These are phyloP conservation scores for Amylostereum areolatum DNA, from an alignment of 1,284 basidiomycete genomes.

Conservation along the genomic window DNA sequence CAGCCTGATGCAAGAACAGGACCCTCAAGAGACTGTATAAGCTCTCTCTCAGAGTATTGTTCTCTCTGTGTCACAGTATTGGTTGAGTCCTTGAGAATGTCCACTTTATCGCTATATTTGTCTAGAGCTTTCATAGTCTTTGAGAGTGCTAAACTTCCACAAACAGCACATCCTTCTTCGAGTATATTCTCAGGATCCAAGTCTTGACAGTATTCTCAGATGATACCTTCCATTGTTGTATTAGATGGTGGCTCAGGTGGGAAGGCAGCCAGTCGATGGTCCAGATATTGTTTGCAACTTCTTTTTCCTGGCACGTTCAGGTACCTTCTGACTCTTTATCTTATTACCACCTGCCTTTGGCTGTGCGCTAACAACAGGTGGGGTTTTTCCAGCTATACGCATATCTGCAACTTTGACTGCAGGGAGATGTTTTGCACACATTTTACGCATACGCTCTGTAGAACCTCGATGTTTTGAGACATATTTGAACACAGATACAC, in stretches of 20 bases:
- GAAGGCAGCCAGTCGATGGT: not conserved
- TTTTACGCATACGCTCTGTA: no score
- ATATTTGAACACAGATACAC: no score
- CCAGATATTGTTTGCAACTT: no score
- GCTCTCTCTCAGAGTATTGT: not conserved
- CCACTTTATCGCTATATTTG: not conserved
- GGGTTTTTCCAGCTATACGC: no score
- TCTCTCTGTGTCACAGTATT: not conserved
- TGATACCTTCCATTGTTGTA: not conserved
- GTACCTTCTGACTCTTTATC: no score
- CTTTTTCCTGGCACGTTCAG: no score
- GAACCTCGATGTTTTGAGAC: no score
- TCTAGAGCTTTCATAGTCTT: not conserved
- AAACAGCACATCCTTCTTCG: constrained; percentile 9
- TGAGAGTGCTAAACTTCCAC: constrained; percentile 1
- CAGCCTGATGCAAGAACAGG: constrained; percentile 5
- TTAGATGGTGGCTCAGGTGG: not conserved
- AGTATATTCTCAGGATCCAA: not conserved
- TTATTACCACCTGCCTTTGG: no score
- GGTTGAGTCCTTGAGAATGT: not conserved
- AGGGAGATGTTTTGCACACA: no score
- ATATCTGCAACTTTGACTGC: no score
- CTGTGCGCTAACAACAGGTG: no score
- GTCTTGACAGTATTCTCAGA: constrained; percentile 1
- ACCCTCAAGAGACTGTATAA: not conserved